Evolutionary conservation across 2,329 filamentous ascomycete genomes (phyloP), one percentile per base, ranked within the genome.

Genomic region (Gaeumannomyces sp.): DNA sequence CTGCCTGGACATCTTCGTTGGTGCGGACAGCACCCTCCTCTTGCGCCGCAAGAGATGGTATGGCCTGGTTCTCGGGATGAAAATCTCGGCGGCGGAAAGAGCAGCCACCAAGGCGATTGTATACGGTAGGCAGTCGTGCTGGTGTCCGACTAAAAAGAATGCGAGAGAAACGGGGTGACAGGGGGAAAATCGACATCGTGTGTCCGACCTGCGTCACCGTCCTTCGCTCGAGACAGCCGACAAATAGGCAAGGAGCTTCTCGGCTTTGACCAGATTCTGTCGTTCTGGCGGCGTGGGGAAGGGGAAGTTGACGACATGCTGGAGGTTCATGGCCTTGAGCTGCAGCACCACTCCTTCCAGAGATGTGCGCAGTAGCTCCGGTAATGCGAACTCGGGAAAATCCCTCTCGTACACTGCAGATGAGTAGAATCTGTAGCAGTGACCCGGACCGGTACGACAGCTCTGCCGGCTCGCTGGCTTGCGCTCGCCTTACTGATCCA

Each of bases 401-500:
- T 96, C 93, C 65, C 92, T 85, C 76, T 95, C 95, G 71, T 91
- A 99, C 0, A 99, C 90, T 0, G 95, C 95, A 16, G 93, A 97
- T 0, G 93, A 97, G 77, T 97, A 99, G 5, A 99, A 78, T 65
- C 93, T 83, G 78, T 97, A 99, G 77, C 94, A 98, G 76, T 99
- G 96, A 10, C 95, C 95, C 1, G 95, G 93, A 0, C 93, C 94
- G 4, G 94, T 99, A 81, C 95, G 89, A 68, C 95, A 65, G 95
- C 95, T 83, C 95, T 92, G 78, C 95, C 95, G 66, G 92, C 88
- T 74, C 95, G 86, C 76, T 99, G 95, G 69, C 89, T 91, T 10
- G 95, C 94, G 74, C 92, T 96, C 33, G 95, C 95, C 78, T 99
- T 98, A 79, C 93, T 97, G 74, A 98, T 96, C 92, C 94, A 99